Base-by-base conservation (phyloP, 208 protist species). In the Trypanosoma theileri region DNA sequence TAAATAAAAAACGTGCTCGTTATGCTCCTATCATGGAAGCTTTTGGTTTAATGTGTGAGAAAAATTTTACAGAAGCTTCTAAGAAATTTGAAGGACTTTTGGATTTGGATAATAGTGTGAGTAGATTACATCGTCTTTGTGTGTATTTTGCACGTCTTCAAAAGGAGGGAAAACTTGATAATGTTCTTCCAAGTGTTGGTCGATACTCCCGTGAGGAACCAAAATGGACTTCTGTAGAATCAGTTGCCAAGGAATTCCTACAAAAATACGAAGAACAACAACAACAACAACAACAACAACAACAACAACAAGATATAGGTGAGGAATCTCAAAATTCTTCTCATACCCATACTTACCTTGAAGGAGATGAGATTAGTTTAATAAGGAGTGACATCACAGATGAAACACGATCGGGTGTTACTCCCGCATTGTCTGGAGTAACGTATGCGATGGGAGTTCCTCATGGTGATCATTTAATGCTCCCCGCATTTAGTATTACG, bases 21-120 rank as follows among this genome's bases (percentile, higher is more conserved):
- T 73, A 73, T 51, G 40, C 31, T 7, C 67, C 67, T 10, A 31
- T 73, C 1, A 59, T 19, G 16, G 48, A 46, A 21, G 67, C 67
- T 3, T 73, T 73, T 66, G 52, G 35, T 10, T 45, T 73, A 40
- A 59, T 73, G 67, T 73, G 67, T 66, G 67, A 65, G 14, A 73
- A 59, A 28, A 64, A 53, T 16, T 73, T 73, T 59, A 26, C 16
- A 24, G 58, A 73, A 3, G 67, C 67, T 19, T n/a, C 59, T 11
- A 16, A 53, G 42, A 6, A 54, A 26, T 26, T 65, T 8, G 52
- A 65, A 45, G 48, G 14, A 28, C 19, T 73, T 10, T 17, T 73
- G 21, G 59, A 73, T 28, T 16, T 73, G 12, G 67, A 73, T 41
- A 44, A 66, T 19, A 73, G 59, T 59, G 67, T 54, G 3, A n/a